phyloP scores from a whole-genome alignment of 768 basidiomycete species.

The Boletus subcaerulescens region DNA sequence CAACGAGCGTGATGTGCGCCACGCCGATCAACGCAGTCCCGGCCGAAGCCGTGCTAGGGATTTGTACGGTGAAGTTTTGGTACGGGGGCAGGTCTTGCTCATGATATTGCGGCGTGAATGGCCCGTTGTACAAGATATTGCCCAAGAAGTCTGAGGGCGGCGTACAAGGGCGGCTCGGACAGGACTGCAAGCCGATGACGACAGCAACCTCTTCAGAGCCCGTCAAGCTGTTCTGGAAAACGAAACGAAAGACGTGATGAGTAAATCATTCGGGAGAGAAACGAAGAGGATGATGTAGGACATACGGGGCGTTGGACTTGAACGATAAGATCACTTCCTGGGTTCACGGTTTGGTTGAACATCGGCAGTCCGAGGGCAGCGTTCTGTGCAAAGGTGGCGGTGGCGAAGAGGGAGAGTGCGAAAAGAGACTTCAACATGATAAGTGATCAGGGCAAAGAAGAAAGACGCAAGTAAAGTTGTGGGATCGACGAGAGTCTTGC shows the following conservation, averaged over 20 bases:
- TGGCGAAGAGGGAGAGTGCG: conserved; percentile 4
- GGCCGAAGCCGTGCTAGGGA: conserved; percentile 29
- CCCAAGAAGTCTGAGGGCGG: conserved; percentile 35
- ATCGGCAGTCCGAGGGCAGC: conserved; percentile 40
- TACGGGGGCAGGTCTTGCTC: conserved; percentile 26
- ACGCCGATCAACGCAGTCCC: conserved; percentile 39
- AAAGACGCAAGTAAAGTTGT: too few relatives aligned
- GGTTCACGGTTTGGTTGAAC: conserved; percentile 23
- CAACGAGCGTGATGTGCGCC: conserved; percentile 37
- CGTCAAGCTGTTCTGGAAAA: conserved; percentile 34
- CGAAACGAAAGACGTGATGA: background rate
- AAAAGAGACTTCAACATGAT: background rate
- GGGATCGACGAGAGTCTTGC: too few relatives aligned
- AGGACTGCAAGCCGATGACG: conserved; percentile 43
- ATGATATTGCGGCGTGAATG: conserved; percentile 35
- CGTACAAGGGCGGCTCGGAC: conserved; percentile 27
- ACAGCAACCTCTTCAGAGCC: conserved; percentile 45
- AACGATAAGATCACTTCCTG: conserved; percentile 41
- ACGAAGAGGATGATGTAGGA: background rate
- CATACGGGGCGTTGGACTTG: conserved; percentile 51
- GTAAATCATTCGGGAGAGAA: background rate
- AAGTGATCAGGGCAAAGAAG: too few relatives aligned
- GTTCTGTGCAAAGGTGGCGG: conserved; percentile 41
- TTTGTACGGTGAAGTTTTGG: conserved; percentile 43
- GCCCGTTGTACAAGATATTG: conserved; percentile 45